Evolutionary conservation across 192 early-diverging fungal species (phyloP), one percentile per base, ranked within the genome.

Genomic region (Backusella luteola): DNA sequence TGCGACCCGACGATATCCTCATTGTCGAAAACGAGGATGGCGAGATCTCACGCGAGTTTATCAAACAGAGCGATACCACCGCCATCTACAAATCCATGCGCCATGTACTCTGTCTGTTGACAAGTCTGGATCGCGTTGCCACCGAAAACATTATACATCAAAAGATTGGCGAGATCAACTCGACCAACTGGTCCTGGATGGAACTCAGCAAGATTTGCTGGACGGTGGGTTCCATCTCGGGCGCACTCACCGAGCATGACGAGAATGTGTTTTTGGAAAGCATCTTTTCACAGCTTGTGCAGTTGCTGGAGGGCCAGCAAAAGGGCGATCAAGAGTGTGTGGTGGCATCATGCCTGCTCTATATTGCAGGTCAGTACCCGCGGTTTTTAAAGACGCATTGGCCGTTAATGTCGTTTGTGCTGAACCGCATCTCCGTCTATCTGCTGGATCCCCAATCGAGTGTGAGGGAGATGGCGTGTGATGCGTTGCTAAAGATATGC

Each of bases 321-420:
- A 69, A 69, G 19, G 42, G 42, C 26, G 71, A 78, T 23, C 66
- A 79, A 6, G 69, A 68, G 32, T 71, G 38, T 6, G 78, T 75
- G 6, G 39, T 79, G 9, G 69, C 69, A 0, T 79, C 78, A 9
- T 75, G 74, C 29, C 23, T 79, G 4, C 39, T 79, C 9, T 79
- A 79, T 70, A 71, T 75, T 36, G 78, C 74, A 7, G 74, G 73
- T 6, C 78, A 79, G 32, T 75, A 79, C 17, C 69, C 74, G 8
- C 69, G 69, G 19, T 79, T 79, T 41, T 59, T 75, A 14, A 75
- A 75, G 36, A 36, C 78, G 0, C 78, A 79, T 26, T 67, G 53
- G 42, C 59, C 75, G 0, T 42, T 79, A 12, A 39, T 79, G 19
- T 63, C 36, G 6, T 71, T 71, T 44, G 69, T 79, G 11, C 26